Evolutionary conservation across 305 asterid species (phyloP).

Genomic region (Fraxinus latifolia): DNA sequence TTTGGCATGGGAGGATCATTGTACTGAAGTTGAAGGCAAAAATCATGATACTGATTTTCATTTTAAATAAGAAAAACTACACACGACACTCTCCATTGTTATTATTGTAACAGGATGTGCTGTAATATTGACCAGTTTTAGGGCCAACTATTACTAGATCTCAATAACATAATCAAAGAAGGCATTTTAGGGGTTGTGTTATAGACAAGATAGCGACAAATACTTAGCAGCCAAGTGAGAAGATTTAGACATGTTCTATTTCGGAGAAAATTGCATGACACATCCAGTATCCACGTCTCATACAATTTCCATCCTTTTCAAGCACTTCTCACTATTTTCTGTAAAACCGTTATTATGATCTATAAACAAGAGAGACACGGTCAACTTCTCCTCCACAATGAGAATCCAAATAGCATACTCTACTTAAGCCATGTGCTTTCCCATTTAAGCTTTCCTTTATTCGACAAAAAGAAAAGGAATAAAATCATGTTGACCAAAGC

Average conservation of each 20-base stretch:
- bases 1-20: background rate
- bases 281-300: background rate
- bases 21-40: background rate
- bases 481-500: background rate
- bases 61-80: background rate
- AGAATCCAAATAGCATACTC: background rate
- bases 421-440: background rate
- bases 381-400: background rate
- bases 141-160: background rate
- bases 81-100: background rate
- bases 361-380: background rate
- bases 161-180: background rate
- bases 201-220: background rate
- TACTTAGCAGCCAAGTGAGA: background rate
- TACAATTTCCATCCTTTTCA: background rate
- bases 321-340: background rate
- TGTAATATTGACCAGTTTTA: background rate
- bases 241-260: background rate
- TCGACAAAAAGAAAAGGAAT: background rate
- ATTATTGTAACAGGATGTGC: background rate
- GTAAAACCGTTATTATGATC: background rate
- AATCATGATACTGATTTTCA: background rate
- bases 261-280: background rate
- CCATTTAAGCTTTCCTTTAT: background rate
- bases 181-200: background rate